Evolutionary conservation across 805 yeast genomes (phyloP), one percentile per base, ranked within the genome.

Genomic region (Huiozyma sinensis): DNA sequence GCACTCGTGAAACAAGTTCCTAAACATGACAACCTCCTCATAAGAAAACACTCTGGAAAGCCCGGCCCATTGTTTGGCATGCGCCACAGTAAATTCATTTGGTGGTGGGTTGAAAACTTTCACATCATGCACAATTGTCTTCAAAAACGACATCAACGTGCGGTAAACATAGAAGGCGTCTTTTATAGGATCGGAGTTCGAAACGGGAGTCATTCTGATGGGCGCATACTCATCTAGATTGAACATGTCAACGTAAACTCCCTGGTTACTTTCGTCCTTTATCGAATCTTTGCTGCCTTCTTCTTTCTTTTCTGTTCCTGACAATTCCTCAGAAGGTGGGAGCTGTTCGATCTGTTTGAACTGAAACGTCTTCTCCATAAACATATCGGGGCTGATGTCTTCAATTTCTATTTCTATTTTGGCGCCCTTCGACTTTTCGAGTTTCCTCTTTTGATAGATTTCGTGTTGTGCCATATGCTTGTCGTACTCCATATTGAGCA

Each of bases 71-170:
- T 71, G 70, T 44, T 72, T 76, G 5, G 70, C 66, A 36, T 72
- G 67, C 41, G 72, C 67, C 7, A 73, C 78, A 11, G 76, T 72
- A 8, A 70, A 69, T n/a, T 64, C 63, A 24, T 59, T 61, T 0
- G 94, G 82, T 1, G 90, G 83, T 1, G 96, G 95, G 57, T 89
- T 90, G 59, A 95, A 88, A 42, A 80, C 79, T 58, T 87, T 88
- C 51, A 94, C 69, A 4, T 95, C 95, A 62, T 81, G 85, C 55
- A 90, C 83, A 37, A 88, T 83, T 0, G 96, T 85, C 59, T 89
- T 87, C 55, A 92, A 68, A 58, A 92, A 92, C 5, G 89, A 83
- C 81, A 92, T 77, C 43, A 94, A 67, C 5, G 95, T 88, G 50
- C 90, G 77, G 73, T 88, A 87, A 30, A 92, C 66, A 54, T 84